Evolutionary conservation across 805 yeast species (phyloP).

Genomic region (Lipomyces sp.): DNA sequence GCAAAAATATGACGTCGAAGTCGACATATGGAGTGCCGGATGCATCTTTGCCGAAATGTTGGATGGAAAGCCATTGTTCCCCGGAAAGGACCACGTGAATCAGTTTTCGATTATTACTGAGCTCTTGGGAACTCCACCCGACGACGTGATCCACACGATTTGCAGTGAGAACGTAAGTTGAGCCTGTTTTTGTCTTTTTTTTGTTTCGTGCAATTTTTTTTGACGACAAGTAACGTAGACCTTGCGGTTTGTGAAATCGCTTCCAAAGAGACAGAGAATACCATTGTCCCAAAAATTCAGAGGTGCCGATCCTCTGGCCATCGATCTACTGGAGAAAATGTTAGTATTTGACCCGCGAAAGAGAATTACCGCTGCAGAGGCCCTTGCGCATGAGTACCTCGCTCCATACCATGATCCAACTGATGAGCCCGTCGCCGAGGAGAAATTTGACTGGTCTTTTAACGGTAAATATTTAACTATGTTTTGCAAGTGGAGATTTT

Average conservation of each 20-base stretch:
- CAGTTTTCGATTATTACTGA: conserved; percentile 97
- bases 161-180: conserved; percentile 74
- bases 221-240: conserved; percentile 50
- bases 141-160: conserved; percentile 93
- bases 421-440: conserved; percentile 94
- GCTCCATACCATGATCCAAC: conserved; percentile 96
- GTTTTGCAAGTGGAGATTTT: not conserved
- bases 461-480: conserved; percentile 54
- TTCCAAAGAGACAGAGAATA: conserved; percentile 91
- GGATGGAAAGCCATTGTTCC: conserved; percentile 95
- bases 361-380: conserved; percentile 90
- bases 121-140: conserved; percentile 93
- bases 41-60: conserved; percentile 98
- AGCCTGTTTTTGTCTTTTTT: no score
- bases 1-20: conserved; percentile 94
- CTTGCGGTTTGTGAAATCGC: conserved; percentile 86
- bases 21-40: conserved; percentile 97
- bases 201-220: not conserved
- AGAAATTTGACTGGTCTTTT: conserved; percentile 96
- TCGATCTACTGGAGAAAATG: conserved; percentile 87
- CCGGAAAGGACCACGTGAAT: conserved; percentile 98
- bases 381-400: conserved; percentile 86
- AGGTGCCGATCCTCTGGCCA: conserved; percentile 71
- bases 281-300: conserved; percentile 83
- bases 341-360: conserved; percentile 92